Conservation (phyloP, 2,329 filamentous ascomycete genomes). For the Nothopassalora personata region DNA sequence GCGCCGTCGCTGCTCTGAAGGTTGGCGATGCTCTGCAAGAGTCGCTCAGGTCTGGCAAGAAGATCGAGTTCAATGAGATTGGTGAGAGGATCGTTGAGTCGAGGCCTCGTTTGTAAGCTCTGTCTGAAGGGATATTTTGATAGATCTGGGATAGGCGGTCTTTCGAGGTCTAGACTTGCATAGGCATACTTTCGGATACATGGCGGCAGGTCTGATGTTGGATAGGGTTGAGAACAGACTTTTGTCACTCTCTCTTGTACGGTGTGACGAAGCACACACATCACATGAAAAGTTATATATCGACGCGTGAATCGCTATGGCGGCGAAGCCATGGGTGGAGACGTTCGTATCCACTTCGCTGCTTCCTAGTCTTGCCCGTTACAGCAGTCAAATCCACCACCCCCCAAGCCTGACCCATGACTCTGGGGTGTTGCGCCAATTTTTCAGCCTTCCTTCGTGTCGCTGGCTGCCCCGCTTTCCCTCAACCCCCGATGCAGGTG, state of each 20-base stretch:
- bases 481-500: constrained; percentile 8
- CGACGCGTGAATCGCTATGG: neutral
- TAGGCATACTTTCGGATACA: neutral
- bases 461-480: neutral
- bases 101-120: constrained; percentile 13
- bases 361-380: neutral
- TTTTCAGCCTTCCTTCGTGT: neutral
- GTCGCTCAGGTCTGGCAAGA: constrained; percentile 40
- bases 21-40: constrained; percentile 53
- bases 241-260: neutral
- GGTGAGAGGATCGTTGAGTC: constrained; percentile 24
- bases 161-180: neutral
- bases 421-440: neutral
- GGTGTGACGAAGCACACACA: neutral
- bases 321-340: neutral
- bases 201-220: neutral
- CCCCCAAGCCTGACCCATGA: neutral
- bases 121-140: neutral
- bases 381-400: neutral
- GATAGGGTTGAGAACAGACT: neutral
- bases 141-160: neutral
- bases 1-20: constrained; percentile 54
- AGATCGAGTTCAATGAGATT: constrained; percentile 52
- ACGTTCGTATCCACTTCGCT: neutral
- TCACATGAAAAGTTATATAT: neutral